Evolutionary conservation across 2,329 filamentous ascomycete genomes (phyloP).

Genomic region (Arthrobotrys conoides): DNA sequence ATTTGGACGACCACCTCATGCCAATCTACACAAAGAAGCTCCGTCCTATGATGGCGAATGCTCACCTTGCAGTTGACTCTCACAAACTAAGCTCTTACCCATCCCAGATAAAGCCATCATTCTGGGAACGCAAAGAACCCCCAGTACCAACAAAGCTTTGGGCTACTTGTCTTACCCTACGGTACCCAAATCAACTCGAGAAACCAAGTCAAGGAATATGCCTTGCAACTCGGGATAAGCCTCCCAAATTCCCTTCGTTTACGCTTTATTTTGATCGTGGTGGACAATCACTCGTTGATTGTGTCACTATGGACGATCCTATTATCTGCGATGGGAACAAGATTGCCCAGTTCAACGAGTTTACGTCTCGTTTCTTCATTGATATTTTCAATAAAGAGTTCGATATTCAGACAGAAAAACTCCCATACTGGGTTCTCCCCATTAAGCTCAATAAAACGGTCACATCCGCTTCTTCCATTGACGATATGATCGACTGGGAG

Average conservation of each 20-base stretch:
- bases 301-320: constrained; percentile 68
- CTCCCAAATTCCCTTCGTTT: constrained; percentile 78
- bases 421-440: constrained; percentile 89
- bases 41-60: constrained; percentile 87
- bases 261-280: constrained; percentile 79
- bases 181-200: constrained; percentile 72
- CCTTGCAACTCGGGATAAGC: constrained; percentile 76
- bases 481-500: constrained; percentile 74
- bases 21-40: constrained; percentile 77
- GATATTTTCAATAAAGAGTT: constrained; percentile 94
- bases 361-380: constrained; percentile 82
- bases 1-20: constrained; percentile 81
- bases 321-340: constrained; percentile 69
- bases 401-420: constrained; percentile 73
- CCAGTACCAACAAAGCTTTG: constrained; percentile 65
- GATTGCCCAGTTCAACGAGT: constrained; percentile 75
- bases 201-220: constrained; percentile 76
- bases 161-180: constrained; percentile 71
- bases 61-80: constrained; percentile 82
- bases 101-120: constrained; percentile 82
- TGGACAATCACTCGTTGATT: constrained; percentile 73
- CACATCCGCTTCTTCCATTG: constrained; percentile 44
- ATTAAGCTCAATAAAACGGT: constrained; percentile 63
- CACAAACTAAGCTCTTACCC: constrained; percentile 81
- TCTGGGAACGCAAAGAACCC: constrained; percentile 74